Evolutionary conservation across 345 rosid species (phyloP).

Genomic region (Dimocarpus longan): DNA sequence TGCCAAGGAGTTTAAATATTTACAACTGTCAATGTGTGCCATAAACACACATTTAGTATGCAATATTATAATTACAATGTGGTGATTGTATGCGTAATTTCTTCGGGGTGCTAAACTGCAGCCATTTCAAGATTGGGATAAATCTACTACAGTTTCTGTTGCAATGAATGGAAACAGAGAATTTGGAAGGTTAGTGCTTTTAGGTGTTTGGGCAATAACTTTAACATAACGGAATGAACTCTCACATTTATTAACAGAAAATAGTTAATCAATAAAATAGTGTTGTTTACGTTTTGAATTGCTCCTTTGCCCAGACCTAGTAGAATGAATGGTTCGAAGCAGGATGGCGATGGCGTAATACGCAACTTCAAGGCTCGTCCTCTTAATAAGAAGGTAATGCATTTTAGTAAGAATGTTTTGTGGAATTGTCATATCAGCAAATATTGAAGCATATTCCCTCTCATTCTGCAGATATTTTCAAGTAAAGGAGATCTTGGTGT

Average conservation of each 20-base stretch:
- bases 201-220: neutral
- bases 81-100: constrained; percentile 7
- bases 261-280: constrained; percentile 16
- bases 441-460: neutral
- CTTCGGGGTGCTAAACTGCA: constrained; percentile 10
- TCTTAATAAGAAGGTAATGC: constrained; percentile 68
- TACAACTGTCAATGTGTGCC: neutral
- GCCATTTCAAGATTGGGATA: constrained; percentile 49
- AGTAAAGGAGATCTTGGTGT: constrained; percentile 82
- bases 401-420: constrained; percentile 17
- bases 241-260: neutral
- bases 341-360: constrained; percentile 36
- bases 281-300: constrained; percentile 21
- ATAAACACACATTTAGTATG: neutral
- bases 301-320: constrained; percentile 42
- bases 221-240: neutral
- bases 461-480: constrained; percentile 62
- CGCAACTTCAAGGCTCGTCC: constrained; percentile 69
- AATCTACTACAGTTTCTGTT: constrained; percentile 34
- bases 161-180: constrained; percentile 55
- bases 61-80: neutral
- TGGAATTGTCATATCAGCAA: constrained; percentile 11
- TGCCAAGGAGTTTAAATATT: constrained; percentile 8
- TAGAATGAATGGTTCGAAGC: constrained; percentile 40
- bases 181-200: constrained; percentile 49